Evolutionary conservation across 805 yeast genomes (phyloP).

Genomic region (Cyberlindnera mrakii): DNA sequence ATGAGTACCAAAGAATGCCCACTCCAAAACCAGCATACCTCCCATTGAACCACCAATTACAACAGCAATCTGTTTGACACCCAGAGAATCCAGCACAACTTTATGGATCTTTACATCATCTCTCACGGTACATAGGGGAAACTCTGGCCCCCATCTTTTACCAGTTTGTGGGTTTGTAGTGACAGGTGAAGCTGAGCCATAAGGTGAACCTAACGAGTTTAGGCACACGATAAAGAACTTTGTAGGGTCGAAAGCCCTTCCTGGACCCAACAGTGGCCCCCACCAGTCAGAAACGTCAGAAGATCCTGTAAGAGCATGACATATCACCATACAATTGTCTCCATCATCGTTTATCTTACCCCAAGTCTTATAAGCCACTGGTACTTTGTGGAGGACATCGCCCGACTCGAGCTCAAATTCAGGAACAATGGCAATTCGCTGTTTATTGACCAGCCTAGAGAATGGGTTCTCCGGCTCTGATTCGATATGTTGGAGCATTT

Average conservation of each 20-base stretch:
- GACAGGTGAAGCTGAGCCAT: slow-evolving; percentile 91
- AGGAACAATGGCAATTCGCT: slow-evolving; percentile 74
- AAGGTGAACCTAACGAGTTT: slow-evolving; percentile 94
- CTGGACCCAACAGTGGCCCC: slow-evolving; percentile 90
- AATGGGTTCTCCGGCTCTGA: slow-evolving; percentile 59
- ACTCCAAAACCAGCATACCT: slow-evolving; percentile 92
- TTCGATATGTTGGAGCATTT: slow-evolving; percentile 3
- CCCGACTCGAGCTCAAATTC: slow-evolving; percentile 76
- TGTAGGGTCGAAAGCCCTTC: slow-evolving; percentile 85
- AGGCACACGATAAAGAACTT: slow-evolving; percentile 81
- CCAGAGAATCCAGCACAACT: slow-evolving; percentile 69
- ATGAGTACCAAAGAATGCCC: slow-evolving; percentile 60
- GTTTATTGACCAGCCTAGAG: slow-evolving; percentile 64
- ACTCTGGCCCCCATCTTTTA: slow-evolving; percentile 83
- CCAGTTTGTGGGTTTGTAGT: slow-evolving; percentile 74
- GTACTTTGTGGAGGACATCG: slow-evolving; percentile 62
- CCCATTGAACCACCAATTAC: slow-evolving; percentile 99
- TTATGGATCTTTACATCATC: slow-evolving; percentile 84
- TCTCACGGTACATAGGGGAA: slow-evolving; percentile 88
- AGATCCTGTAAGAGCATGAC: slow-evolving; percentile 95
- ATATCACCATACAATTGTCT: slow-evolving; percentile 80
- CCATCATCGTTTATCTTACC: slow-evolving; percentile 68
- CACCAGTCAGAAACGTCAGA: slow-evolving; percentile 97
- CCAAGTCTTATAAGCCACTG: slow-evolving; percentile 96
- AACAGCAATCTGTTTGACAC: slow-evolving; percentile 73